These are phyloP conservation scores for Plasmopara halstedii DNA, from an alignment of 352 stramenopile species.

Conservation along the genomic window DNA sequence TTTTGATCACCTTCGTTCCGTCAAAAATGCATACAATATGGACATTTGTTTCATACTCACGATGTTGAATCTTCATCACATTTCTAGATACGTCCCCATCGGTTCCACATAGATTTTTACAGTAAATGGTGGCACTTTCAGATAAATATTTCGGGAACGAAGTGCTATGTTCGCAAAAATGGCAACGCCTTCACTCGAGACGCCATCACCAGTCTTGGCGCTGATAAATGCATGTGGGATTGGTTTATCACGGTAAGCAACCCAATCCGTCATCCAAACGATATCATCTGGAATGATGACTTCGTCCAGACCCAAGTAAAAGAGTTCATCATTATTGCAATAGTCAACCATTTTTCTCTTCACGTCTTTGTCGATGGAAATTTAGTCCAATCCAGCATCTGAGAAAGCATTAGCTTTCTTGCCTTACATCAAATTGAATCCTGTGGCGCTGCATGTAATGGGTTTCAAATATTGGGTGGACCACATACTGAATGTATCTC, in stretches of 20 bases:
- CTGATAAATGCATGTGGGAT: slow-evolving; percentile 82
- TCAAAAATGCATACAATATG: slow-evolving; percentile 91
- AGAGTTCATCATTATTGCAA: slow-evolving; percentile 77
- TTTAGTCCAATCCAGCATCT: slow-evolving; percentile 69
- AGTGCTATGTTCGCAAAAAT: slow-evolving; percentile 74
- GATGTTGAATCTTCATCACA: slow-evolving; percentile 95
- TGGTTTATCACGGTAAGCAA: slow-evolving; percentile 62
- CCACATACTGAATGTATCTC: too few relatives aligned
- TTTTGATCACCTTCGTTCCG: slow-evolving; percentile 91
- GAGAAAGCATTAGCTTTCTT: slow-evolving; percentile 98
- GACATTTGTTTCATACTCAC: slow-evolving; percentile 90
- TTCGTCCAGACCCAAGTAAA: slow-evolving; percentile 79
- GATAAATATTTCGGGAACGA: slow-evolving; percentile 71
- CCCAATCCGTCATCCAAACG: slow-evolving; percentile 79
- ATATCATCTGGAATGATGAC: slow-evolving; percentile 76
- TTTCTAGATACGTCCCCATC: slow-evolving; percentile 97
- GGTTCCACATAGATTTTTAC: slow-evolving; percentile 88
- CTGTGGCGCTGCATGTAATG: slow-evolving; percentile 65
- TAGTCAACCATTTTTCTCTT: slow-evolving; percentile 72
- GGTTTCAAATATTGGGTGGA: too few relatives aligned
- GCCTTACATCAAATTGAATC: slow-evolving; percentile 89
- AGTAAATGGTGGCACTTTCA: slow-evolving; percentile 60
- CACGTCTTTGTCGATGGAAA: slow-evolving; percentile 62
- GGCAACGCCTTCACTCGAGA: slow-evolving; percentile 74
- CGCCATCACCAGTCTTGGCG: slow-evolving; percentile 75